Conservation (phyloP, 2,329 filamentous ascomycete species). For the Clarireedia hainanense region DNA sequence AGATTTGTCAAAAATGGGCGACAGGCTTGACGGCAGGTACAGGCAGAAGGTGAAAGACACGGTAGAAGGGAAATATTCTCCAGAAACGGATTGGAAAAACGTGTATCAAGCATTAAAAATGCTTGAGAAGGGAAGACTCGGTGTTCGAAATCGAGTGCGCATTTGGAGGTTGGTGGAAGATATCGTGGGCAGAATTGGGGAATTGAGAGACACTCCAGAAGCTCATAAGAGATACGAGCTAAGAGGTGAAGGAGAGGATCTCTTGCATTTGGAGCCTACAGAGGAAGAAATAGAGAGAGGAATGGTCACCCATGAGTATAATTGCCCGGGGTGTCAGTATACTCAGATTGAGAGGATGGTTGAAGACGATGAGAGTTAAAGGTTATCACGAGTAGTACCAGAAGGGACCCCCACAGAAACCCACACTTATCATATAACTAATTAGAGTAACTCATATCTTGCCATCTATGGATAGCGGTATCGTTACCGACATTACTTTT, state of each 20-base stretch:
- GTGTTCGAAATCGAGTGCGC: slow-evolving; percentile 6
- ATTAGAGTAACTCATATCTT: too few species aligned
- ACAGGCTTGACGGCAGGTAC: neutral
- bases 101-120: slow-evolving; percentile 7
- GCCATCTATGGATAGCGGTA: too few species aligned
- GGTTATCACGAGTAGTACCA: neutral
- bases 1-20: slow-evolving; percentile 1
- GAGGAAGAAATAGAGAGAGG: neutral
- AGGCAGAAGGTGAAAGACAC: slow-evolving; percentile 4
- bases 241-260: neutral
- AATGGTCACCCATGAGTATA: neutral
- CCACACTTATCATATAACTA: too few species aligned
- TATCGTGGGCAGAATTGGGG: slow-evolving; percentile 7
- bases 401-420: neutral
- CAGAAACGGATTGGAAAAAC: slow-evolving; percentile 5
- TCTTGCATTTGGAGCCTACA: neutral
- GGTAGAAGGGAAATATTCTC: neutral
- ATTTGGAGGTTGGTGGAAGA: slow-evolving; percentile 5
- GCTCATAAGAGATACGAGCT: neutral
- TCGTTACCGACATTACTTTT: too few species aligned
- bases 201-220: neutral
- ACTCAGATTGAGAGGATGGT: neutral
- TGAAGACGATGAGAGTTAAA: neutral
- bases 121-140: slow-evolving; percentile 1
- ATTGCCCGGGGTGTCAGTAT: neutral